Conservation (phyloP, 768 basidiomycete species). For the Boletus rubescentipes region DNA sequence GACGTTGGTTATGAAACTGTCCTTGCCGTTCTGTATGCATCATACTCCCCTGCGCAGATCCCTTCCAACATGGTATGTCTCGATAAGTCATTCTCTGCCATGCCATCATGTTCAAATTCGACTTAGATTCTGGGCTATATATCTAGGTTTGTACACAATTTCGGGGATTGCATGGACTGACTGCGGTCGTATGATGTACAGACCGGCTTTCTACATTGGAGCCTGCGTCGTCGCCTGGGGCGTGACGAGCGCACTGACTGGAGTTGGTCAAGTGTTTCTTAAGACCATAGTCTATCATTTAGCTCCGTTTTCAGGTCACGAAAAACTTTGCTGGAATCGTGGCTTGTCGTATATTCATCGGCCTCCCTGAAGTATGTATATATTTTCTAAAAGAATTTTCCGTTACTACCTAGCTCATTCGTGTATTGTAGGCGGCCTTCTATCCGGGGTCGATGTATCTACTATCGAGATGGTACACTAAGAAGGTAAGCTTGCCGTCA, state of each 20-base stretch:
- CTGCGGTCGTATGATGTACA: constrained; percentile 17
- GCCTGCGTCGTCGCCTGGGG: constrained; percentile 63
- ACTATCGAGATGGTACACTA: constrained; percentile 56
- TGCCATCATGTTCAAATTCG: background rate
- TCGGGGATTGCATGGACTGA: background rate
- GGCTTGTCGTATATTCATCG: constrained; percentile 59
- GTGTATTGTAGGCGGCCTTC: constrained; percentile 48
- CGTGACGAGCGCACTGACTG: constrained; percentile 58
- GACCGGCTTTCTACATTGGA: constrained; percentile 64
- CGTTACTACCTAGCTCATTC: background rate
- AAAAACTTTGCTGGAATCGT: constrained; percentile 54
- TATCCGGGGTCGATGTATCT: constrained; percentile 56
- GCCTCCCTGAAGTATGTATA: constrained; percentile 51
- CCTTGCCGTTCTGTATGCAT: constrained; percentile 53
- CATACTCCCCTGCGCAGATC: constrained; percentile 63
- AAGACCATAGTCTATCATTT: background rate
- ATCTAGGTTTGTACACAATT: constrained; percentile 38
- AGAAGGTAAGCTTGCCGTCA: constrained; percentile 22
- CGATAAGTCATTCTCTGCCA: background rate
- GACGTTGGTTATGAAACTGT: constrained; percentile 54
- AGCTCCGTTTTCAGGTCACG: constrained; percentile 41
- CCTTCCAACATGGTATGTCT: constrained; percentile 61
- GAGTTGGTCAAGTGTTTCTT: constrained; percentile 37
- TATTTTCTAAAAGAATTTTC: too few species aligned
- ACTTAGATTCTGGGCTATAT: constrained; percentile 55